Evolutionary conservation across 2,329 filamentous ascomycete species (phyloP).

Genomic region (Cercospora zeina): DNA sequence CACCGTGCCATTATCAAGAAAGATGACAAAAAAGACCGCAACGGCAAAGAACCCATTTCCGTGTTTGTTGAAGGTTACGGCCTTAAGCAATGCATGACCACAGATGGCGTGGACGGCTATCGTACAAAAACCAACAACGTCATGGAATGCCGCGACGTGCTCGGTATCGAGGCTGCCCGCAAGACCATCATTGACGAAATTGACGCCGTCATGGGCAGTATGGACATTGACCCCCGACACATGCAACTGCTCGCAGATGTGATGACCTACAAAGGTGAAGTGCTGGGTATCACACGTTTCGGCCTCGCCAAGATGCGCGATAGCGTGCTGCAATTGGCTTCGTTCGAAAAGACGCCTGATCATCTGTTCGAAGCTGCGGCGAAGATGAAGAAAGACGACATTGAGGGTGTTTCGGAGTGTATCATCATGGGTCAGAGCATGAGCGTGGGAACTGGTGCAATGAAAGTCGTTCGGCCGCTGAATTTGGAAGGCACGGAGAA

Average conservation of each 20-base stretch:
- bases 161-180: conserved; percentile 93
- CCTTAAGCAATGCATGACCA: conserved; percentile 84
- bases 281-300: conserved; percentile 94
- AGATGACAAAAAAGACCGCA: conserved; percentile 64
- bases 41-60: conserved; percentile 57
- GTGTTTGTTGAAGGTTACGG: conserved; percentile 93
- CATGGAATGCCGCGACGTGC: conserved; percentile 81
- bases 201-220: conserved; percentile 80
- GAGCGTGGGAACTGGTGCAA: conserved; percentile 84
- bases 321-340: conserved; percentile 86
- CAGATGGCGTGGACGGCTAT: conserved; percentile 81
- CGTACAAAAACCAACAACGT: conserved; percentile 78
- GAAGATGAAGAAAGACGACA: conserved; percentile 84
- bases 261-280: conserved; percentile 98
- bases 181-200: conserved; percentile 89
- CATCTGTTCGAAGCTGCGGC: conserved; percentile 94
- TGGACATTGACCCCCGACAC: conserved; percentile 95
- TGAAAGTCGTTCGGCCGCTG: conserved; percentile 80
- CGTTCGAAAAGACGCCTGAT: conserved; percentile 97
- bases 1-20: conserved; percentile 86
- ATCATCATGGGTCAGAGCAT: conserved; percentile 99
- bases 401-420: conserved; percentile 92
- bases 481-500: conserved; percentile 59
- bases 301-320: conserved; percentile 96
- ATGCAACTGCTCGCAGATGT: conserved; percentile 97